Conservation (phyloP, 140 eudicot species). For the Anethum foeniculum region DNA sequence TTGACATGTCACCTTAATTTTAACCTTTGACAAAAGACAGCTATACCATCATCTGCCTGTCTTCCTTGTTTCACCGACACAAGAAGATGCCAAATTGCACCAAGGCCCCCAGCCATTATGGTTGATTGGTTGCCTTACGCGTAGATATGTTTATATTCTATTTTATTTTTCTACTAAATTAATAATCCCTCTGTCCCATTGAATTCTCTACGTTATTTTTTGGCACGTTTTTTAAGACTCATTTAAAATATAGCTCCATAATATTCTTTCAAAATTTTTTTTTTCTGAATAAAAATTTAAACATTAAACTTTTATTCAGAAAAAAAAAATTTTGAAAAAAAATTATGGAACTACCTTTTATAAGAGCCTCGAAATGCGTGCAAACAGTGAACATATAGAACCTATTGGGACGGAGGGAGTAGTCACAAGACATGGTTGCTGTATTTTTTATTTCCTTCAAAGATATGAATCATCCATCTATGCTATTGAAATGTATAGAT, state of each 20-base stretch:
- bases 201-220: too few species aligned
- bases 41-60: neutral
- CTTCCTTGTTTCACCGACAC: conserved; percentile 1
- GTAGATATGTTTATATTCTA: neutral
- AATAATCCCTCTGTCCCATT: neutral
- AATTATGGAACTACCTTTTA: too few species aligned
- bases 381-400: too few species aligned
- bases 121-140: neutral
- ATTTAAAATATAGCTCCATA: too few species aligned
- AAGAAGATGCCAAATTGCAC: neutral
- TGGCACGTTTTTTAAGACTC: too few species aligned
- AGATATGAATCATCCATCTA: neutral
- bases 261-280: too few species aligned
- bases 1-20: neutral
- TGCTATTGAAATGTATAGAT: too few species aligned
- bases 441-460: neutral
- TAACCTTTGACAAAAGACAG: neutral
- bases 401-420: too few species aligned
- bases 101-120: conserved; percentile 1
- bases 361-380: too few species aligned
- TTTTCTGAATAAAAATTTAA: too few species aligned
- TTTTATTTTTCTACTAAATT: neutral
- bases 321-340: too few species aligned
- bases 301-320: too few species aligned
- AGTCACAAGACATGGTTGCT: neutral